Evolutionary conservation across 2,329 filamentous ascomycete species (phyloP).

Genomic region (Aspergillus sp.): DNA sequence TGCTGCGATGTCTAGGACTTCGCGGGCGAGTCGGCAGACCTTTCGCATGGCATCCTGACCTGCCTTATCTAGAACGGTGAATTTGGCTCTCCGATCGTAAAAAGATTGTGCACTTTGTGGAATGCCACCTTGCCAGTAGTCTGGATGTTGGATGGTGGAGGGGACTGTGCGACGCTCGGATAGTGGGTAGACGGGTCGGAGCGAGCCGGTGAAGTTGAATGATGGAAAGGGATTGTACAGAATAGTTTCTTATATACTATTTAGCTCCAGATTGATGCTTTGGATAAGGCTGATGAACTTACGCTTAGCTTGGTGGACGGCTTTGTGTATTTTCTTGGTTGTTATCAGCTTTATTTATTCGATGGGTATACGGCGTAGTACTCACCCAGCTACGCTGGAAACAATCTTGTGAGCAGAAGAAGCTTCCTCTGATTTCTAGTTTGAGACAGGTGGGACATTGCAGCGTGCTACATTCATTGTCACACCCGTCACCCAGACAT

Average conservation of each 20-base stretch:
- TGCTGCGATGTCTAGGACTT: constrained; percentile 85
- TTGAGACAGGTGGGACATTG: constrained; percentile 93
- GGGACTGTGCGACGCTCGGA: constrained; percentile 70
- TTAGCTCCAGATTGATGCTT: constrained; percentile 68
- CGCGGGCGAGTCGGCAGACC: constrained; percentile 76
- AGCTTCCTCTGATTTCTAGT: constrained; percentile 64
- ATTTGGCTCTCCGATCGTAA: constrained; percentile 64
- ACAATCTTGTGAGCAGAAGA: constrained; percentile 90
- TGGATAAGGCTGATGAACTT: constrained; percentile 64
- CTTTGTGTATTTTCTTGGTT: constrained; percentile 50
- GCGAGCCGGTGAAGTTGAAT: constrained; percentile 73
- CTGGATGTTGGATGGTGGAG: constrained; percentile 73
- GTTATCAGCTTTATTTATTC: constrained; percentile 2
- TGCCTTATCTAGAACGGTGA: constrained; percentile 72
- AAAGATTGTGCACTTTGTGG: constrained; percentile 59
- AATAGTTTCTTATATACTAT: constrained; percentile 70
- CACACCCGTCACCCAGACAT: not conserved
- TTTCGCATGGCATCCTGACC: constrained; percentile 84
- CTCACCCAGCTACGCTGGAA: constrained; percentile 95
- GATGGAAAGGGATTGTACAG: constrained; percentile 84
- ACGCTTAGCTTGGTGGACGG: constrained; percentile 37
- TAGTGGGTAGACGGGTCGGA: constrained; percentile 81
- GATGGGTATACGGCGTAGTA: constrained; percentile 11
- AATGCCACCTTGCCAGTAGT: constrained; percentile 79
- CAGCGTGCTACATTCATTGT: constrained; percentile 38